Conservation (phyloP, 2,329 filamentous ascomycete species). For the Tolypocladium amazonense region DNA sequence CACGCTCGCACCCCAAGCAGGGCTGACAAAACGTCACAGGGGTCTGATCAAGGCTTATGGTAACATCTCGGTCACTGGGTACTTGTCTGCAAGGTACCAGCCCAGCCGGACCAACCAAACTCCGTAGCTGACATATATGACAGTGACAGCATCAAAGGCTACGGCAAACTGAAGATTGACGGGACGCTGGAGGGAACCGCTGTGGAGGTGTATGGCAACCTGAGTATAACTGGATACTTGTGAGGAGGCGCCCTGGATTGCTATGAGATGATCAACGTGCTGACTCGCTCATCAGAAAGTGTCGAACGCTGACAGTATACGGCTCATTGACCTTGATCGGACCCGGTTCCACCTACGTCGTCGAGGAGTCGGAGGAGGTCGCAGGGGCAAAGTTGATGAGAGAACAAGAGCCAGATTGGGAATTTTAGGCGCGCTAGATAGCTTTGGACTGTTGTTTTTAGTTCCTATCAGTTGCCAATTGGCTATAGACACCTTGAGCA, state of each 20-base stretch:
- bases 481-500: neutral
- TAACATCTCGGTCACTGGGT: slow-evolving; percentile 31
- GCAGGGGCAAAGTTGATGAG: slow-evolving; percentile 31
- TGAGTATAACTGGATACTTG: slow-evolving; percentile 34
- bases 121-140: slow-evolving; percentile 4
- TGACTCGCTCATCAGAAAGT: slow-evolving; percentile 20
- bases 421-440: slow-evolving; percentile 12
- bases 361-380: slow-evolving; percentile 30
- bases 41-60: slow-evolving; percentile 35
- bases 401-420: slow-evolving; percentile 30
- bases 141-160: slow-evolving; percentile 35
- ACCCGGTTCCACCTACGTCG: slow-evolving; percentile 30
- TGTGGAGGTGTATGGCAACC: slow-evolving; percentile 36
- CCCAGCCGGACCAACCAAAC: neutral
- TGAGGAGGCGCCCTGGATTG: slow-evolving; percentile 11
- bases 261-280: neutral
- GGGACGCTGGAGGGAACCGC: slow-evolving; percentile 31
- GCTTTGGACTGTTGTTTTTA: neutral
- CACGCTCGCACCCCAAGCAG: neutral
- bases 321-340: slow-evolving; percentile 36
- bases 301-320: slow-evolving; percentile 31
- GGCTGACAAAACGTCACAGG: slow-evolving; percentile 12
- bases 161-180: slow-evolving; percentile 32
- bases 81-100: slow-evolving; percentile 24
- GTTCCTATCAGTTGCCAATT: neutral